Percentiles rank a stretch among this genome's conserved stretches.
These are phyloP conservation scores for Ceratocystis harringtonii DNA, from an alignment of 2,329 filamentous ascomycete species.

Conservation along the genomic window DNA sequence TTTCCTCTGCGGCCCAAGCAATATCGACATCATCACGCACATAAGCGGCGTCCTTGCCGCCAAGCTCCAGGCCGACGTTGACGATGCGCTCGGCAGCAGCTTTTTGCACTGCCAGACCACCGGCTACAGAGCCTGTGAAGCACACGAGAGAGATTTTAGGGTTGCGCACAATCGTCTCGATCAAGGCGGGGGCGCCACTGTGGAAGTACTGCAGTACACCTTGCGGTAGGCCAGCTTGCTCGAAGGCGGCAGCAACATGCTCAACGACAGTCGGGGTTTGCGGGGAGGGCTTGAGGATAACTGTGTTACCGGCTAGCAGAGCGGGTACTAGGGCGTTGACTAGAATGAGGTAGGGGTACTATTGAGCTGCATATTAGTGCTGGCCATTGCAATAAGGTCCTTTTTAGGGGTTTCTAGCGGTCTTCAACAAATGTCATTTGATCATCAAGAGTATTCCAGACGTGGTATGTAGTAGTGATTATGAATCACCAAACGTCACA, in stretches of 20 bases:
- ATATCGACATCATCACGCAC: conserved; percentile 74
- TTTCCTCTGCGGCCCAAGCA: conserved; percentile 81
- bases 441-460: not conserved
- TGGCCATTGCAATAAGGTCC: conserved; percentile 16
- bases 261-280: conserved; percentile 89
- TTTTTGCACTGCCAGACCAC: conserved; percentile 71
- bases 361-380: conserved; percentile 7
- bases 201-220: conserved; percentile 89
- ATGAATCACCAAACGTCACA: not conserved
- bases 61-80: conserved; percentile 76
- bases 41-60: conserved; percentile 90
- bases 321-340: conserved; percentile 87
- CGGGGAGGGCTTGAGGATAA: conserved; percentile 87
- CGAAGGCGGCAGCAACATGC: conserved; percentile 62
- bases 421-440: too few relatives aligned
- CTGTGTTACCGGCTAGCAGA: conserved; percentile 75
- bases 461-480: not conserved
- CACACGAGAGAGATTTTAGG: conserved; percentile 68
- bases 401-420: too few relatives aligned
- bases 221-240: conserved; percentile 62
- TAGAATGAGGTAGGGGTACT: conserved; percentile 91
- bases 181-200: conserved; percentile 59
- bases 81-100: conserved; percentile 73
- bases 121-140: conserved; percentile 87
- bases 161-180: conserved; percentile 65